These are phyloP conservation scores for Nemophila menziesii DNA, from an alignment of 257 asterid species.

Conservation along the genomic window DNA sequence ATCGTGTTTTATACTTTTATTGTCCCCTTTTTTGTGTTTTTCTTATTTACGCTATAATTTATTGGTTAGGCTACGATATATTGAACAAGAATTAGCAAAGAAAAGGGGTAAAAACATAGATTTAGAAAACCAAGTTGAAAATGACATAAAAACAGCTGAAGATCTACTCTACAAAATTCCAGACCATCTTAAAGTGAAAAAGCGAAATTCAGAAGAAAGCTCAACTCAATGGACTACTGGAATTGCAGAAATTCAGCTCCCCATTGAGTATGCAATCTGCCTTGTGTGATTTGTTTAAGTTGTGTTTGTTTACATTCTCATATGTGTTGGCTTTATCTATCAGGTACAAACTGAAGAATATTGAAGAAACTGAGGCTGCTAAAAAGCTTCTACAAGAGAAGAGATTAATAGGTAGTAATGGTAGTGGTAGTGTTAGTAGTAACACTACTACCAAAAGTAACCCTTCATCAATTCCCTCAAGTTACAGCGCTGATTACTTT, in stretches of 20 bases:
- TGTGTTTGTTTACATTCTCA: not conserved
- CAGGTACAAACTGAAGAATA: conserved; percentile 81
- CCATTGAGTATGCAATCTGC: conserved; percentile 58
- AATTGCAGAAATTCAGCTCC: conserved; percentile 95
- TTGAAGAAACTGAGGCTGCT: conserved; percentile 99
- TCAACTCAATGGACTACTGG: conserved; percentile 99
- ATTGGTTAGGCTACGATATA: conserved; percentile 59
- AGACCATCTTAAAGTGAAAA: conserved; percentile 85
- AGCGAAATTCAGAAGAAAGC: conserved; percentile 80
- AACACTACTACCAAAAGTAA: conserved; percentile 54
- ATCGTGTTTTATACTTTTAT: not conserved
- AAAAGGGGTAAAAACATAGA: conserved; percentile 63
- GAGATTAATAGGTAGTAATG: conserved; percentile 67
- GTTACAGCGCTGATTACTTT: conserved; percentile 76
- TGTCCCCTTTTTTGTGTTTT: conserved; percentile 2
- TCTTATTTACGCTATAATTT: conserved; percentile 4
- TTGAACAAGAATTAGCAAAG: conserved; percentile 91
- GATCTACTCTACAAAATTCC: conserved; percentile 83
- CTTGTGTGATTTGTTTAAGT: not conserved
- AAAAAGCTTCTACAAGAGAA: conserved; percentile 90
- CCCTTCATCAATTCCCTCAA: conserved; percentile 61
- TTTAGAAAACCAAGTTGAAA: conserved; percentile 44
- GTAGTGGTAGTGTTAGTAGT: too few relatives aligned
- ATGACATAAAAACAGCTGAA: conserved; percentile 70
- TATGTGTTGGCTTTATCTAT: conserved; percentile 6